Evolutionary conservation across 2,329 filamentous ascomycete species (phyloP).

Genomic region (Mariannaea sp.): DNA sequence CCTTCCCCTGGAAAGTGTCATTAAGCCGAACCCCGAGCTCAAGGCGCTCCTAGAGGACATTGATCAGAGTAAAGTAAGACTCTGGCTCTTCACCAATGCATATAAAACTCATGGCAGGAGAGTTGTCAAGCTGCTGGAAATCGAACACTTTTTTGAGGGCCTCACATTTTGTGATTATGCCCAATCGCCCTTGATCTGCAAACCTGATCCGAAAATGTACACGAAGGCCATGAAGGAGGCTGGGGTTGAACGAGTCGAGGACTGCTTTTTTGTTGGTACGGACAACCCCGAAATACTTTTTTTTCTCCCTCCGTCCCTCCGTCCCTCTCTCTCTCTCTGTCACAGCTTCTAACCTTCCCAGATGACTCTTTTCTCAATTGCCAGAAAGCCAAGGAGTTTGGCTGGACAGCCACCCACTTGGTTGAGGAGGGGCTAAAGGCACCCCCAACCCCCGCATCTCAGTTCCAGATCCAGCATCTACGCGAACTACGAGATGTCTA

Average conservation of each 20-base stretch:
- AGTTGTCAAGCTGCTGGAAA: constrained; percentile 77
- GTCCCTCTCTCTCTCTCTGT: neutral
- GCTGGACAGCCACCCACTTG: constrained; percentile 86
- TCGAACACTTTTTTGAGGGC: constrained; percentile 92
- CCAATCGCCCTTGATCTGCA: constrained; percentile 76
- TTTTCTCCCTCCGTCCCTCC: no score
- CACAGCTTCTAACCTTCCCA: constrained; percentile 39
- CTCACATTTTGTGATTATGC: constrained; percentile 94
- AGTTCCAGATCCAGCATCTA: constrained; percentile 76
- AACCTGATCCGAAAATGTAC: constrained; percentile 83
- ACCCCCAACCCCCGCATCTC: constrained; percentile 68
- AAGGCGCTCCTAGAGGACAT: constrained; percentile 79
- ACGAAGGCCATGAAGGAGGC: constrained; percentile 88
- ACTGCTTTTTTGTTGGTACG: constrained; percentile 93
- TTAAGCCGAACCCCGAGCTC: constrained; percentile 77
- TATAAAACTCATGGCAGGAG: constrained; percentile 86
- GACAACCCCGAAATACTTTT: no score
- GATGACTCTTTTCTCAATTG: constrained; percentile 91
- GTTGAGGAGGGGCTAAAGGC: constrained; percentile 74
- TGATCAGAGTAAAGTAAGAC: constrained; percentile 79
- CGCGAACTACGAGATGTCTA: constrained; percentile 77
- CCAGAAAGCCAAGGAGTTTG: constrained; percentile 73
- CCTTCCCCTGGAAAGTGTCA: constrained; percentile 81
- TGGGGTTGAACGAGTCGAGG: constrained; percentile 65
- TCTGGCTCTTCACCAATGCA: constrained; percentile 97